Conservation (phyloP, 23 red algal species). For the Gracilaria gracilis region DNA sequence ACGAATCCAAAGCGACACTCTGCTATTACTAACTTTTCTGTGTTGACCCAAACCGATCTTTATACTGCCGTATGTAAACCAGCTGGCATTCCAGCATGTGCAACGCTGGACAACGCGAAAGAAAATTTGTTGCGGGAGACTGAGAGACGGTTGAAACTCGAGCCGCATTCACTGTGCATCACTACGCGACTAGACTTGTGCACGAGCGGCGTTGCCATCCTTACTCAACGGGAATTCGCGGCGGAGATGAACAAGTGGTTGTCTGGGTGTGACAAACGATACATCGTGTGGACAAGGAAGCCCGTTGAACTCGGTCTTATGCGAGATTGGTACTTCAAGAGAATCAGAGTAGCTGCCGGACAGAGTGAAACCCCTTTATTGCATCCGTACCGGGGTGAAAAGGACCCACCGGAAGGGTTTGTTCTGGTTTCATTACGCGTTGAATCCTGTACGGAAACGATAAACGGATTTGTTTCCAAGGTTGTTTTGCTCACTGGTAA, state of each 20-base stretch:
- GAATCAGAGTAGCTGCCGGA: neutral
- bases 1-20: conserved; percentile 32
- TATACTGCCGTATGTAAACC: conserved; percentile 37
- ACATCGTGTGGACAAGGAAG: conserved; percentile 26
- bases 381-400: neutral
- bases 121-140: conserved; percentile 20
- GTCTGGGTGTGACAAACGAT: neutral
- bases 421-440: conserved; percentile 15
- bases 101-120: conserved; percentile 7
- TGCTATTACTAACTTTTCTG: neutral
- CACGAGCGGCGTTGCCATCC: conserved; percentile 15
- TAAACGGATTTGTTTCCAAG: neutral
- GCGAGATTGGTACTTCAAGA: conserved; percentile 28
- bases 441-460: neutral
- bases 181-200: conserved; percentile 34
- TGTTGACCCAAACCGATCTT: conserved; percentile 1
- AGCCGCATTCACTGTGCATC: conserved; percentile 8
- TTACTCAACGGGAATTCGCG: neutral
- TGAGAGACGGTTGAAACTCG: neutral
- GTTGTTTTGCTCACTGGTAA: conserved; percentile 28
- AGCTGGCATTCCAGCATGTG: neutral
- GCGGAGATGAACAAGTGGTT: neutral
- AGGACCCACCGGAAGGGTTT: neutral
- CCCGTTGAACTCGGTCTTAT: neutral
- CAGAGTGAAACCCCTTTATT: neutral